These are phyloP conservation scores for Protomyces inouyei DNA, from an alignment of 1,139 yeast species.

Conservation along the genomic window DNA sequence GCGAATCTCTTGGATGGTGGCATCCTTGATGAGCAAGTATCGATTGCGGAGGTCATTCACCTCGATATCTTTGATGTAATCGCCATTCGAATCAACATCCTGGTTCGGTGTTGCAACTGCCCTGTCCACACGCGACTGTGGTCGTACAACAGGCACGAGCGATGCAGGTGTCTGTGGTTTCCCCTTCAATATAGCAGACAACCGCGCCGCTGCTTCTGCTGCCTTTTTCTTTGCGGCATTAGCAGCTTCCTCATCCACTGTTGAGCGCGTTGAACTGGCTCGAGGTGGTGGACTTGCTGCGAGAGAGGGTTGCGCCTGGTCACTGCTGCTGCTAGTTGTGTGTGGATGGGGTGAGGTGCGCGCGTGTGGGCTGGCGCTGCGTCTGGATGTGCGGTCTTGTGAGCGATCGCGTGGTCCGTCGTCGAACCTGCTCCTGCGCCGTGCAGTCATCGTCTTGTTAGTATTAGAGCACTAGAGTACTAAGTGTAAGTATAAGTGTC, in stretches of 20 bases:
- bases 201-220: constrained; percentile 25
- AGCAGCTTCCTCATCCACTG: constrained; percentile 18
- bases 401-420: background rate
- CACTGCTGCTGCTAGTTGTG: background rate
- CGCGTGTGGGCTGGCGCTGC: background rate
- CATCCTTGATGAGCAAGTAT: constrained; percentile 41
- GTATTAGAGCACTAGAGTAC: no score
- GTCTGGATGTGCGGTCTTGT: background rate
- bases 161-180: constrained; percentile 13
- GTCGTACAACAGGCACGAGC: constrained; percentile 1
- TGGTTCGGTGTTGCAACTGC: constrained; percentile 5
- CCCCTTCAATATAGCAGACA: constrained; percentile 22
- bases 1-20: constrained; percentile 36
- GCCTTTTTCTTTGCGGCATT: constrained; percentile 24
- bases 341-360: background rate
- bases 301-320: no score
- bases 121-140: constrained; percentile 8
- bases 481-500: no score
- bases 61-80: constrained; percentile 36
- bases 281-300: constrained; percentile 22
- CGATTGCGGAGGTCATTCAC: constrained; percentile 43
- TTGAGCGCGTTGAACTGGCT: constrained; percentile 14
- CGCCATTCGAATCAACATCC: constrained; percentile 16
- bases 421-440: background rate
- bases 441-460: no score